Conservation (phyloP, 805 yeast genomes). For the Debaryomyces hansenii region DNA sequence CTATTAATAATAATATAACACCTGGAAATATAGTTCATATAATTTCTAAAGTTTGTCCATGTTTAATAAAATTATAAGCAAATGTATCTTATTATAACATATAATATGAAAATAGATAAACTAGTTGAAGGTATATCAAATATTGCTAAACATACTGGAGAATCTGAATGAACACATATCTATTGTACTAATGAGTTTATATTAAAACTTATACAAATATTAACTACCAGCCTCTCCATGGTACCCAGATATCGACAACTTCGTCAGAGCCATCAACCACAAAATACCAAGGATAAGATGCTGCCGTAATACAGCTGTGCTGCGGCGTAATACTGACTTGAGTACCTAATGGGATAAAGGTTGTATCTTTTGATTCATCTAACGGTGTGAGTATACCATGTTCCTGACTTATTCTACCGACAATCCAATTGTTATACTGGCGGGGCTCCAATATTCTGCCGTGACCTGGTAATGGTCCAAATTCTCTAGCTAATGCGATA, state of each 20-base stretch:
- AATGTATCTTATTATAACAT: too few species aligned
- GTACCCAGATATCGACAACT: constrained; percentile 65
- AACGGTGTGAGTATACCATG: constrained; percentile 70
- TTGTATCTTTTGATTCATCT: constrained; percentile 21
- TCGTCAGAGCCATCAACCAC: constrained; percentile 45
- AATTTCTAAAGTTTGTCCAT: too few species aligned
- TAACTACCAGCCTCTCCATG: constrained; percentile 34
- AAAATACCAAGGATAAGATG: constrained; percentile 57
- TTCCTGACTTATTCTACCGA: constrained; percentile 73
- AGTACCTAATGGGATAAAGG: constrained; percentile 54
- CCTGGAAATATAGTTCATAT: too few species aligned
- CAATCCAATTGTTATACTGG: constrained; percentile 56
- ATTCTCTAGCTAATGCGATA: constrained; percentile 65
- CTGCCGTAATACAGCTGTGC: constrained; percentile 73
- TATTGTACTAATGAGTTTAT: not conserved
- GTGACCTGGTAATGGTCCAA: constrained; percentile 58
- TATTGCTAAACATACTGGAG: too few species aligned
- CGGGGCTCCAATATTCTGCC: constrained; percentile 48
- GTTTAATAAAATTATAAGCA: too few species aligned
- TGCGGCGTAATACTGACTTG: constrained; percentile 61
- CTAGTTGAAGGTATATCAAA: too few species aligned
- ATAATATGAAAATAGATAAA: too few species aligned
- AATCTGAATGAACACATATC: too few species aligned
- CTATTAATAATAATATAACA: too few species aligned
- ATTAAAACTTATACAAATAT: not conserved